Conservation (phyloP, 306 rosid genomes). For the Canavalia ensiformis region DNA sequence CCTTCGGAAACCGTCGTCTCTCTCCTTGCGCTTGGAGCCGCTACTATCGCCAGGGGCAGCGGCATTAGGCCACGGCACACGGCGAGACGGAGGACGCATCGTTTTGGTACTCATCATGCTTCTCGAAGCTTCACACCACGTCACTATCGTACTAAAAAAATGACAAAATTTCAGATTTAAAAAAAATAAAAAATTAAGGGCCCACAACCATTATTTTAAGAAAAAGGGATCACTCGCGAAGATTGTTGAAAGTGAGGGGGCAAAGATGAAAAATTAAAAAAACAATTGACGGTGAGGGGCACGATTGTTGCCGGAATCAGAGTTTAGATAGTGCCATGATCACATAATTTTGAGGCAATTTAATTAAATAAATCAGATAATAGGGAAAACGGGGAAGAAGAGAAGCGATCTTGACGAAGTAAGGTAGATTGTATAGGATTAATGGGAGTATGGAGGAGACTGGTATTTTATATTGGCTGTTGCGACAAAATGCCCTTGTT, state of each 20-base stretch:
- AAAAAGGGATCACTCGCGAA: background rate
- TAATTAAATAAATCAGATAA: background rate
- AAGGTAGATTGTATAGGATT: background rate
- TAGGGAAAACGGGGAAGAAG: background rate
- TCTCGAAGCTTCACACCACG: slow-evolving; percentile 58
- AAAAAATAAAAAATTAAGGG: background rate
- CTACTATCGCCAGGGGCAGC: background rate
- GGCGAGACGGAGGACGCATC: slow-evolving; percentile 87
- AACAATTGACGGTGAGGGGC: too few relatives aligned
- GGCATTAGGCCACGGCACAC: slow-evolving; percentile 49
- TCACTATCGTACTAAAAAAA: slow-evolving; percentile 24
- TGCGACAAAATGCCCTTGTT: background rate
- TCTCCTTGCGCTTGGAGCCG: slow-evolving; percentile 60
- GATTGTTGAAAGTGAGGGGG: background rate
- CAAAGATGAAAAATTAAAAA: background rate
- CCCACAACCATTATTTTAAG: background rate
- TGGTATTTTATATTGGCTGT: slow-evolving; percentile 24
- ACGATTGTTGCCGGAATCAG: background rate
- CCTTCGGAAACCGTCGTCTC: slow-evolving; percentile 34
- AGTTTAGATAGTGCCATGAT: background rate
- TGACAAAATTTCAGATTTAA: background rate
- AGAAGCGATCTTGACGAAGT: background rate
- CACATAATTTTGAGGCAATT: slow-evolving; percentile 12
- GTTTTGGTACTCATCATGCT: slow-evolving; percentile 76
- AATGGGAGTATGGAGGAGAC: background rate